Evolutionary conservation across 257 asterid species (phyloP).

Genomic region (Agastache rugosa): DNA sequence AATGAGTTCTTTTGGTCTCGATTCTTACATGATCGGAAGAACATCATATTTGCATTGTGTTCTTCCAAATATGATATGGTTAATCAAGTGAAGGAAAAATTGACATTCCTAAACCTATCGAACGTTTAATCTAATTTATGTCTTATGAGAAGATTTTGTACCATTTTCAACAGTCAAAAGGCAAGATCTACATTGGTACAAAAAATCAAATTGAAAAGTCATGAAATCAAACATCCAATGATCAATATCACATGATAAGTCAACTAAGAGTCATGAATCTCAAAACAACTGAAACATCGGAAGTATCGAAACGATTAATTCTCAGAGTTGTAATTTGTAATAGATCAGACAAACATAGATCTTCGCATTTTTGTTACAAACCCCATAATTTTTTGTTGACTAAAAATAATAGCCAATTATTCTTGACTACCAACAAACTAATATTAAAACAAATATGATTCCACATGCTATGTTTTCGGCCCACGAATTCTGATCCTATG

Average conservation of each 20-base stretch:
- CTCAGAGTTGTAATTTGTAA: background rate
- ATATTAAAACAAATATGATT: background rate
- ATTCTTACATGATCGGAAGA: background rate
- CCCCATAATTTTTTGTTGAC: too few species aligned
- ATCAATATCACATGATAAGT: slow-evolving; percentile 10
- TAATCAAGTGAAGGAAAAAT: background rate
- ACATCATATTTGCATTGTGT: background rate
- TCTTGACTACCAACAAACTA: slow-evolving; percentile 5
- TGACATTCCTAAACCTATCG: background rate
- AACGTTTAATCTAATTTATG: background rate
- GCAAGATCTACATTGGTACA: background rate
- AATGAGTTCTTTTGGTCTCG: background rate
- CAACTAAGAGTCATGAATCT: slow-evolving; percentile 25
- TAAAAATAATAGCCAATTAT: background rate
- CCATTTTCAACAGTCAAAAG: background rate
- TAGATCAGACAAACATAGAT: background rate
- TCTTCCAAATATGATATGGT: background rate
- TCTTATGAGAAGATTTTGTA: background rate
- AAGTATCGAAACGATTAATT: slow-evolving; percentile 1
- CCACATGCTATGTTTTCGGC: background rate
- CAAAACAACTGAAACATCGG: background rate
- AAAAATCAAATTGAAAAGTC: background rate
- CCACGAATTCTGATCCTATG: background rate
- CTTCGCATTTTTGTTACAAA: background rate
- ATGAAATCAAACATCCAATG: background rate